A percentile compares a stretch with the other conserved stretches of the same genome.
Conservation (phyloP, 192 early-diverging fungal species). For the Spinellus fusiger region DNA sequence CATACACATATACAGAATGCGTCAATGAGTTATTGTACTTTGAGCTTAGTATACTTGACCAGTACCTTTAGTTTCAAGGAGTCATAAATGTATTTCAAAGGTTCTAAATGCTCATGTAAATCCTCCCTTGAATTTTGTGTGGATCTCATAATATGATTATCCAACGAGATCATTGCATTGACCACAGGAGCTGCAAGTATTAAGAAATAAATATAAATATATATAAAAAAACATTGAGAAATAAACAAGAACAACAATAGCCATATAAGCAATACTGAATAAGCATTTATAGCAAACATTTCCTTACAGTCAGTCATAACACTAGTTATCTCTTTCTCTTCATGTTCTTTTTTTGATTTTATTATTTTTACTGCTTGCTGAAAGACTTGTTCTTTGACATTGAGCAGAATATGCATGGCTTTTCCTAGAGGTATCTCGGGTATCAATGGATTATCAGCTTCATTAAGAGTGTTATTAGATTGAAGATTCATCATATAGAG, state of each 20-base stretch:
- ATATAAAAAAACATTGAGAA: too few relatives aligned
- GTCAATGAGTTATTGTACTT: background rate
- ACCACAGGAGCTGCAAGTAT: background rate
- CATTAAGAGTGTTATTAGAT: background rate
- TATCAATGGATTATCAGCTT: background rate
- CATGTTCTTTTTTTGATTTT: too few relatives aligned
- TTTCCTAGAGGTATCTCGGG: background rate
- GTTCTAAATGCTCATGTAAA: background rate
- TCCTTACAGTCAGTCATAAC: background rate
- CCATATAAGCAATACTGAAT: background rate
- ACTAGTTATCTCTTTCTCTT: background rate
- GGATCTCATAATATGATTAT: background rate
- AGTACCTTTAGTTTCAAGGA: background rate
- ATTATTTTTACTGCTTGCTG: background rate
- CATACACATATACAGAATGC: background rate
- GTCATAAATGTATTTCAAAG: background rate
- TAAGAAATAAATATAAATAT: too few relatives aligned
- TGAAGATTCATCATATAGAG: background rate
- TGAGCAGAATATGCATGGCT: background rate
- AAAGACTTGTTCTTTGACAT: background rate
- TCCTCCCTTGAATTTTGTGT: background rate
- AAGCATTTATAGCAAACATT: background rate
- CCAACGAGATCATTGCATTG: background rate
- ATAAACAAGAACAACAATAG: too few relatives aligned
- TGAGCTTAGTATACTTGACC: background rate